Evolutionary conservation across 768 basidiomycete genomes (phyloP).

Genomic region (Suillus lakei): DNA sequence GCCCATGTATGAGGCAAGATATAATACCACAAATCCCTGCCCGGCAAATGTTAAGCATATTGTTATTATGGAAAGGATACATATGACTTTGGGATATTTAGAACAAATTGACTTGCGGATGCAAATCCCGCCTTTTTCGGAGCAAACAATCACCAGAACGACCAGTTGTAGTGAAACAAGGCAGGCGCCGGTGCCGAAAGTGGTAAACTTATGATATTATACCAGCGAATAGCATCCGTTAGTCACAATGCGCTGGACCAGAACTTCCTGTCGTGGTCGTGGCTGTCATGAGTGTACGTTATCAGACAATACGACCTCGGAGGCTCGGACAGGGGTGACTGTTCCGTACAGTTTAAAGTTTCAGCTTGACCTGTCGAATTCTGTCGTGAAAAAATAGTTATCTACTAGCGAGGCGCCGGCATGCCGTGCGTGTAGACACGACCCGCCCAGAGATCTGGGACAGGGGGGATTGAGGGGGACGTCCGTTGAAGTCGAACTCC

Average conservation of each 20-base stretch:
- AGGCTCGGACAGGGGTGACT: neutral
- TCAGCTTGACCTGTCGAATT: neutral
- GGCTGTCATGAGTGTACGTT: neutral
- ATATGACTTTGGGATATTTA: neutral
- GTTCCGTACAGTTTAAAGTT: neutral
- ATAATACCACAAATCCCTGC: constrained; percentile 70
- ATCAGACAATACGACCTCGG: neutral
- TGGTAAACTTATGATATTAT: neutral
- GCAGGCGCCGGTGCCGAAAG: neutral
- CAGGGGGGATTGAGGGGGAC: neutral
- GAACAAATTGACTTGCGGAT: neutral
- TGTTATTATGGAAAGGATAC: neutral
- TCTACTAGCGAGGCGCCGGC: neutral
- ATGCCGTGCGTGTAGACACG: neutral
- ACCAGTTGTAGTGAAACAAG: neutral
- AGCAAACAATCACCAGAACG: neutral
- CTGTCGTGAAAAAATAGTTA: neutral
- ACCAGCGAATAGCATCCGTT: neutral
- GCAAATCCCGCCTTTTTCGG: neutral
- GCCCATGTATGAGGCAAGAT: constrained; percentile 71
- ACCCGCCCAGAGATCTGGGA: neutral
- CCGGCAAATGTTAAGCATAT: constrained; percentile 54
- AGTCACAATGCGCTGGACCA: neutral
- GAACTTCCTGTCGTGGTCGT: neutral
- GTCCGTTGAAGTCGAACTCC: neutral